Base-by-base conservation (phyloP, 495 filamentous ascomycete genomes). In the Xylona heveae region DNA sequence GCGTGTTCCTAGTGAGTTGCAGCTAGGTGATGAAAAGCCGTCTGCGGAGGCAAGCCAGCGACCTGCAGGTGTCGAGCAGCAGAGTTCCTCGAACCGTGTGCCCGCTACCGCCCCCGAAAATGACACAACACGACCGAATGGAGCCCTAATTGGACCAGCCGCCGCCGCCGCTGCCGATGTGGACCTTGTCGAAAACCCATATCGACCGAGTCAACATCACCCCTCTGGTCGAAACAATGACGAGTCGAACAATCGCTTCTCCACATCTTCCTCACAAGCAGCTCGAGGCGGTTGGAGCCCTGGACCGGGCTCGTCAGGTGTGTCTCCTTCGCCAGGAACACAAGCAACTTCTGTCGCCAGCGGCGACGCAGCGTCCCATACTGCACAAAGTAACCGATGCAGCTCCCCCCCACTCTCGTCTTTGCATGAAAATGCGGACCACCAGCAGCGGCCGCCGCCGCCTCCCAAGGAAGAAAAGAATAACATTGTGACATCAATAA, bases 261-360 rank as follows among this genome's bases (percentile, higher is more conserved):
- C 36, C 7, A 30, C 25, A 18, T 24, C 21, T 17, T 19, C 17
- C 18, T 38, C 36, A 20, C 36, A 30, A 9, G 35, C 36, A 17
- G 19, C 36, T 5, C n/a, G 19, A 19, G 31, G 28, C 15, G 21
- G 31, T 19, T 23, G 25, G 17, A 22, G 29, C 6, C 36, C 35
- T 14, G 23, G 29, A 16, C 35, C 17, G 4, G 28, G 29, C 13
- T 17, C 30, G 15, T 36, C 29, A 8, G 31, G 23, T 14, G 16
- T 35, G 15, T 20, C 36, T 21, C 28, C 23, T 16, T 38, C 36
- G 13, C 36, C 36, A 5, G 24, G 29, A 30, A 38, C 36, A 5
- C 31, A 38, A 25, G 36, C 36, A 8, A 38, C 36, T 2, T 38
- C 36, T 3, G 16, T 38, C 24, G 14, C 35, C n/a, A 38, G 36